Conservation (phyloP, 2,329 filamentous ascomycete species). For the Penicillium sp. region DNA sequence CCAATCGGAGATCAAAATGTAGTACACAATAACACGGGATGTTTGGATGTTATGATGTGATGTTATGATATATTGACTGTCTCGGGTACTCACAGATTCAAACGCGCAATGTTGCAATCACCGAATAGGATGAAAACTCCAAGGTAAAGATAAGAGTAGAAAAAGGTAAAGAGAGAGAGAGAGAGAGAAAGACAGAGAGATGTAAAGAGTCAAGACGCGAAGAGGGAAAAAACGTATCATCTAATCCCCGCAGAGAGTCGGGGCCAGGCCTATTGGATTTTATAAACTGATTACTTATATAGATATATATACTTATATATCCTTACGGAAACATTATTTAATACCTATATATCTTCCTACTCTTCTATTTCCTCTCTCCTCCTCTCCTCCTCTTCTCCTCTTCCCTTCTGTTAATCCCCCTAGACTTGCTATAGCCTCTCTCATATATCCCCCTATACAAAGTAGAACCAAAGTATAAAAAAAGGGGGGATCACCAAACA, state of each 20-base stretch:
- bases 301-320: no score
- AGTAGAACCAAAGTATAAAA: neutral
- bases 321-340: no score
- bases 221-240: neutral
- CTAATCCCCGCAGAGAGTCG: constrained; percentile 2
- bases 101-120: neutral
- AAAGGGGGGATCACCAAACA: neutral
- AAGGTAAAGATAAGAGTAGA: no score
- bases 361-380: neutral
- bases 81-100: constrained; percentile 5
- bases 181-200: neutral
- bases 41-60: neutral
- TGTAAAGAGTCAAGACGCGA: neutral
- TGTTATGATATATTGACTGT: neutral
- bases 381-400: neutral
- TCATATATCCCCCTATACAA: neutral
- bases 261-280: neutral
- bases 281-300: no score
- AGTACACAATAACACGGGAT: neutral
- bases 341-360: no score
- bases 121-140: no score
- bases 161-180: neutral
- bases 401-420: neutral
- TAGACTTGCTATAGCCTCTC: neutral
- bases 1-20: neutral